Percentiles rank a stretch among this genome's conserved stretches.
Evolutionary conservation across 1,284 basidiomycete species (phyloP).

Genomic region (Tilletia walkeri): DNA sequence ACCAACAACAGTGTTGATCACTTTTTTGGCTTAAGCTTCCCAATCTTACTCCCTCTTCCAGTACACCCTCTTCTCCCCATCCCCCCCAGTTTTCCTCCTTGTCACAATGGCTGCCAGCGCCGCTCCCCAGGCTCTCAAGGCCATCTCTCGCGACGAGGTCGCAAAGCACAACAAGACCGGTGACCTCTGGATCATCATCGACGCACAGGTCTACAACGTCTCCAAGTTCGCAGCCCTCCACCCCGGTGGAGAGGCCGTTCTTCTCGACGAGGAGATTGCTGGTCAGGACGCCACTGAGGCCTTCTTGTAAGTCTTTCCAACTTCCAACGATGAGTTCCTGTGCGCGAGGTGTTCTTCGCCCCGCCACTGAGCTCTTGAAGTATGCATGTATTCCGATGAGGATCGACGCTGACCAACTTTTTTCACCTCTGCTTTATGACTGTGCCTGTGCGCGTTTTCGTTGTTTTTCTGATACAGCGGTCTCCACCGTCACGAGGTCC

Average conservation of each 20-base stretch:
- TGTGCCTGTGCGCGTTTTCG: background rate
- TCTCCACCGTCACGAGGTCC: conserved; percentile 52
- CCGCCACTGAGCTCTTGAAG: too few species aligned
- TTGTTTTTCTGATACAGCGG: conserved; percentile 27
- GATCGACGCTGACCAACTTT: background rate
- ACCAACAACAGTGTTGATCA: too few species aligned
- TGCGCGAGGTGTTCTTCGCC: too few species aligned
- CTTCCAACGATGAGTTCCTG: background rate
- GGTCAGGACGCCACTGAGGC: conserved; percentile 54
- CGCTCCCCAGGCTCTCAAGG: conserved; percentile 12
- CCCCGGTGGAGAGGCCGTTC: conserved; percentile 53
- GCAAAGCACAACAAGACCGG: conserved; percentile 40
- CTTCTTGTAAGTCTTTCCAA: conserved; percentile 37
- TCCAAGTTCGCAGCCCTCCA: conserved; percentile 53
- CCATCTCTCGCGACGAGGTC: conserved; percentile 19
- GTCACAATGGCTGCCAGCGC: conserved; percentile 18
- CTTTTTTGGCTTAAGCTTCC: too few species aligned
- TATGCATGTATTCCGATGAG: too few species aligned
- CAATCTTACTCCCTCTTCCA: background rate
- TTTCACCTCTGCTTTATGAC: background rate
- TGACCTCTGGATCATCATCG: conserved; percentile 49
- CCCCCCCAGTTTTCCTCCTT: background rate
- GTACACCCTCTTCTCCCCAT: background rate
- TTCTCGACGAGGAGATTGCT: conserved; percentile 51
- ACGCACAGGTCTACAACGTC: conserved; percentile 53